Evolutionary conservation across 1,284 basidiomycete genomes (phyloP), one percentile per base, ranked within the genome.

Genomic region (Trametes hirsuta): DNA sequence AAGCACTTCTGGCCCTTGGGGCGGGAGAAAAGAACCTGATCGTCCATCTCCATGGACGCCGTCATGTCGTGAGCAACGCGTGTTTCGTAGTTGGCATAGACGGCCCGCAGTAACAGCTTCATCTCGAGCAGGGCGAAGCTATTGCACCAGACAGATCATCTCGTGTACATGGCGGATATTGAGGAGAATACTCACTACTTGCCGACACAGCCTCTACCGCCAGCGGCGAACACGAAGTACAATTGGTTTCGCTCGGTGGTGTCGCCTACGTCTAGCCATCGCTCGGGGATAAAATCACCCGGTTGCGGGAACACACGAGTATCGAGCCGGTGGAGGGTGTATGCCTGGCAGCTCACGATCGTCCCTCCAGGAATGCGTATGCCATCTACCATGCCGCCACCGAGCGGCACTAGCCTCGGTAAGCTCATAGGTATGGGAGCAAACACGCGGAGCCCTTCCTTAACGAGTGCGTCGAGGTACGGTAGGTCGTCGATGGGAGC

Each of bases 261-360:
- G 67, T 86, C 86, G 22, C 86, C 78, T 49, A 88, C 82, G 66
- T 93, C 89, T 52, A 98, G 80, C 95, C 95, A 98, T 64, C 96
- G 88, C 73, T 97, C 95, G 4, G 96, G 97, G 22, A 80, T 69
- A 75, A 97, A 90, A 60, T 78, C 76, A 40, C 95, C 92, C 8
- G 96, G 94, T 55, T 94, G 84, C 35, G 93, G 92, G 80, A 94
- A 98, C 53, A 95, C 86, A 37, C 79, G 78, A 34, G 89, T 84
- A 74, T 98, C 96, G 22, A 68, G 53, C 73, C 98, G 94, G 42
- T 97, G 81, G 11, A 95, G 93, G 71, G 91, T 92, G 77, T 91
- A 97, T 78, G 97, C 92, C 24, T 93, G 93, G 6, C 96, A 96
- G 68, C 98, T 97, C 67, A 98, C 85, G 91, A 98, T 96, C 68